Base-by-base conservation (phyloP, 1,139 yeast genomes). In the Candida mesenterica region DNA sequence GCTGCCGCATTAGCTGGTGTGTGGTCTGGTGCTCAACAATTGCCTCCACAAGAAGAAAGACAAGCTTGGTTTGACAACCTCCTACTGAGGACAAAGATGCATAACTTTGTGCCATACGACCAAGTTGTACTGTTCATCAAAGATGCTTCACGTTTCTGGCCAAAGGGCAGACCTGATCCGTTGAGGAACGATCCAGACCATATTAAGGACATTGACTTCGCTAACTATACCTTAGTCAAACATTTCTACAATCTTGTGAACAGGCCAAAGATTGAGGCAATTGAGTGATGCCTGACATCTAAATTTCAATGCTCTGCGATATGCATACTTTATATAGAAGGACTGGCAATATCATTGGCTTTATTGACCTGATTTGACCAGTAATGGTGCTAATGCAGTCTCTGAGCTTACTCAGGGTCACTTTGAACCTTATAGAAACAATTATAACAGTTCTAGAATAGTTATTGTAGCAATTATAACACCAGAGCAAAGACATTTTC, bases 1-100 rank as follows among this genome's bases (percentile, higher is more conserved):
- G 67, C 72, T 2, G 66, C 72, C 14, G 72, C 74, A 0, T 53
- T 70, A 28, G 74, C 75, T 9, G 76, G 76, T 6, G 68, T 68
- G 4, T 70, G 75, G 75, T 61, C 66, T 4, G 61, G 58, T 9
- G 50, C 55, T 7, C 43, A 34, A 17, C 13, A 25, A 4, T 49
- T 62, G 29, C 70, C 70, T 3, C 33, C 59, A 0, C 44, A 49
- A 24, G 53, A 54, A 30, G 65, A 57, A 15, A 68, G 62, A 42
- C 34, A 31, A 8, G 35, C 46, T 24, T 61, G 68, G 67, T 63
- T 56, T 14, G 38, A 34, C 13, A 17, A 23, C 5, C 27, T 28
- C 19, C 17, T 26, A 13, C 32, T 28, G 13, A 27, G 24, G 2
- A 18, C 12, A 9, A 27, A 32, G 8, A 31, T 33, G 26, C 46